Percentiles rank a stretch among this genome's conserved stretches.
These are phyloP conservation scores for Blepharisma japonicum DNA, from an alignment of 73 alveolate genomes.

Conservation along the genomic window DNA sequence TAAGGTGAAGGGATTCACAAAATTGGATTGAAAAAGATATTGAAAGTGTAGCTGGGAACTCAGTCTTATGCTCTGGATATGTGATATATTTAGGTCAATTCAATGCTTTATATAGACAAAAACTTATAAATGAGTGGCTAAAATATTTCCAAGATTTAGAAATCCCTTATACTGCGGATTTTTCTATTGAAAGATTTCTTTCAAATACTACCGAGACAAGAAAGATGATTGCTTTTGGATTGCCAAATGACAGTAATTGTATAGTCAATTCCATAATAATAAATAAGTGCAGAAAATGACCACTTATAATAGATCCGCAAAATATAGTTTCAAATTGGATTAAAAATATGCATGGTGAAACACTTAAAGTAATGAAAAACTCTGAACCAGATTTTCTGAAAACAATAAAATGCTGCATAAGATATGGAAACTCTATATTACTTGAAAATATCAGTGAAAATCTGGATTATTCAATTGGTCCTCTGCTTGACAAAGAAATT, in stretches of 20 bases:
- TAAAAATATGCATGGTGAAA: constrained; percentile 84
- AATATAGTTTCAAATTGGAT: constrained; percentile 98
- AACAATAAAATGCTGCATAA: constrained; percentile 79
- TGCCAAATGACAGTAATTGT: constrained; percentile 92
- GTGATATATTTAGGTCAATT: constrained; percentile 98
- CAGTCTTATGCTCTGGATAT: constrained; percentile 70
- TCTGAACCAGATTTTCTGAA: constrained; percentile 76
- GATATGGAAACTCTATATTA: constrained; percentile 89
- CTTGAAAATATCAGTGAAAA: constrained; percentile 91
- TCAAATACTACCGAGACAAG: constrained; percentile 83
- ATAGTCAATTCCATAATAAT: constrained; percentile 94
- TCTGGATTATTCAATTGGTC: constrained; percentile 96
- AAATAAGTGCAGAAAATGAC: constrained; percentile 94
- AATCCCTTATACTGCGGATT: constrained; percentile 69
- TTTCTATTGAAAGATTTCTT: constrained; percentile 75
- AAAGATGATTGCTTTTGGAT: constrained; percentile 75
- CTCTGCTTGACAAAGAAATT: constrained; percentile 80
- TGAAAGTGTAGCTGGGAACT: too few relatives aligned
- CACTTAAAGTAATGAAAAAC: constrained; percentile 67
- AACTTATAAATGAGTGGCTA: constrained; percentile 72
- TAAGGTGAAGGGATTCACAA: constrained; percentile 60
- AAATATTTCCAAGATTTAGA: constrained; percentile 36
- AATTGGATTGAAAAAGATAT: too few relatives aligned
- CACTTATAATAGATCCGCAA: constrained; percentile 98
- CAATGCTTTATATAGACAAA: constrained; percentile 79